phyloP scores from a whole-genome alignment of 768 basidiomycete species.

The Suillus luteus region DNA sequence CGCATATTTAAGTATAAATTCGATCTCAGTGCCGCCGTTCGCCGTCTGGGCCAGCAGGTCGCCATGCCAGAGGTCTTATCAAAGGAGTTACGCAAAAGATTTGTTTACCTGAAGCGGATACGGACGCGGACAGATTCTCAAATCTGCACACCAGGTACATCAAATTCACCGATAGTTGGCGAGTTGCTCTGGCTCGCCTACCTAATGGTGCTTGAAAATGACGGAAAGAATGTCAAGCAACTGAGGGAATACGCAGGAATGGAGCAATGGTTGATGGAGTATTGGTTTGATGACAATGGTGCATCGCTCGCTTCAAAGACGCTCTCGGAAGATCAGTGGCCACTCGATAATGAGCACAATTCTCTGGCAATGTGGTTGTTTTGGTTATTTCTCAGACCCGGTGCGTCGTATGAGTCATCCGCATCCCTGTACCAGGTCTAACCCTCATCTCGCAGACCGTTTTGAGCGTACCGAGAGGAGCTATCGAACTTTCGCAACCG shows the following conservation, averaged over 20 bases:
- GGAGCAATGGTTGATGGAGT: slow-evolving; percentile 64
- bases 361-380: slow-evolving; percentile 78
- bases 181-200: slow-evolving; percentile 70
- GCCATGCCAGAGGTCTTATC: slow-evolving; percentile 50
- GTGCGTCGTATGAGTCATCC: slow-evolving; percentile 39
- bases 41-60: slow-evolving; percentile 48
- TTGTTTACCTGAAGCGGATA: slow-evolving; percentile 56
- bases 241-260: slow-evolving; percentile 69
- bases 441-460: slow-evolving; percentile 42
- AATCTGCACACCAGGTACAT: slow-evolving; percentile 28
- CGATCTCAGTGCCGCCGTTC: slow-evolving; percentile 52
- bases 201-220: slow-evolving; percentile 81
- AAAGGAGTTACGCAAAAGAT: slow-evolving; percentile 67
- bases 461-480: slow-evolving; percentile 42
- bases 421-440: not conserved
- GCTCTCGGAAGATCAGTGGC: slow-evolving; percentile 56
- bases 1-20: slow-evolving; percentile 70
- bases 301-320: slow-evolving; percentile 49
- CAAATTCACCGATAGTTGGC: slow-evolving; percentile 1
- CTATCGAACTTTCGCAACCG: slow-evolving; percentile 47
- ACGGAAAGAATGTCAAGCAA: slow-evolving; percentile 69
- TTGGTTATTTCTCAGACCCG: slow-evolving; percentile 68
- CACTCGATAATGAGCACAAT: slow-evolving; percentile 49
- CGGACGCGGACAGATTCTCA: slow-evolving; percentile 37
- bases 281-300: slow-evolving; percentile 63